These are phyloP conservation scores for Aspergillus piperis DNA, from an alignment of 2,329 filamentous ascomycete species.

Conservation along the genomic window DNA sequence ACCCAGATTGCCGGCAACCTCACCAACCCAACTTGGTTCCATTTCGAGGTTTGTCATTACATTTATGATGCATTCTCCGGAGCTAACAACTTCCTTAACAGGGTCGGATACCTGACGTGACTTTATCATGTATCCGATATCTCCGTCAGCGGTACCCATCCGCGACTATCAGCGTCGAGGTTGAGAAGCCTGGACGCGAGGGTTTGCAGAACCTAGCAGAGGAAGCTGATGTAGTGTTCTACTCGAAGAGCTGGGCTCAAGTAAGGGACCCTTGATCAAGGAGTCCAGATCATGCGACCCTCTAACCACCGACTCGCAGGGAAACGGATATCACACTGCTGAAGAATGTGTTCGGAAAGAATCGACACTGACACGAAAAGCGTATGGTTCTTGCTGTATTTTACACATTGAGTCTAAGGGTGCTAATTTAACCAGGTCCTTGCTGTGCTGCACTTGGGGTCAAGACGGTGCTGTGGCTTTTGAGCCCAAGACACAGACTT, in stretches of 20 bases:
- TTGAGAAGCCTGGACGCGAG: constrained; percentile 67
- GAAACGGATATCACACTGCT: constrained; percentile 47
- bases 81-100: constrained; percentile 19
- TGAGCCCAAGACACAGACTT: constrained; percentile 34
- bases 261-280: constrained; percentile 39
- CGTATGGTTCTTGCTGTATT: constrained; percentile 43
- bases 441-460: constrained; percentile 63
- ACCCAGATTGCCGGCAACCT: constrained; percentile 45
- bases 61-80: not conserved
- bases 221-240: constrained; percentile 71
- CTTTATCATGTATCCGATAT: constrained; percentile 59
- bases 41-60: constrained; percentile 63
- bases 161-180: constrained; percentile 65
- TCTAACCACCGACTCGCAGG: constrained; percentile 18
- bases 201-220: constrained; percentile 62
- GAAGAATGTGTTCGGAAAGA: constrained; percentile 54
- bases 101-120: constrained; percentile 67
- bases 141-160: constrained; percentile 51
- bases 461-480: constrained; percentile 54
- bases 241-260: constrained; percentile 70
- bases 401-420: not conserved
- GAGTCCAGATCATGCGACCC: not conserved
- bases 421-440: constrained; percentile 37
- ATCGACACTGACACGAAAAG: constrained; percentile 42
- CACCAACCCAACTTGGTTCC: constrained; percentile 59